Percentiles rank a stretch among this genome's conserved stretches.
phyloP scores from a whole-genome alignment of 2,329 filamentous ascomycete species.

The Ascomycota sp. region DNA sequence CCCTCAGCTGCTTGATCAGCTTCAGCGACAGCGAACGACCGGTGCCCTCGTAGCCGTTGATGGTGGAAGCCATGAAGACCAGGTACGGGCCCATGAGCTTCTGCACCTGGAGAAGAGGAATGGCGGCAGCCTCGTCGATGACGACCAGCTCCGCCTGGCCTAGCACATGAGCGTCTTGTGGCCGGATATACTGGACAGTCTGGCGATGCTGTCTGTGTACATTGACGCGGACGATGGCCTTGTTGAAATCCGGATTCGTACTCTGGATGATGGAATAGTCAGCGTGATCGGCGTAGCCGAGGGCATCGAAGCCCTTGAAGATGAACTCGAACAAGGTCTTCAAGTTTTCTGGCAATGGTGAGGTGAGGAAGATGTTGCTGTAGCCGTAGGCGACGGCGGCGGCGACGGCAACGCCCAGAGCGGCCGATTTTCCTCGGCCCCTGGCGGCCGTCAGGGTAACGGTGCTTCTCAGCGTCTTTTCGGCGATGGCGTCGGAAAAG shows the following conservation, averaged over 20 bases:
- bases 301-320: constrained; percentile 91
- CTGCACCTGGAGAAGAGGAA: constrained; percentile 75
- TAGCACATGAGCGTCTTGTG: constrained; percentile 84
- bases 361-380: constrained; percentile 98
- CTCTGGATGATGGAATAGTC: constrained; percentile 98
- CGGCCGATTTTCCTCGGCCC: constrained; percentile 92
- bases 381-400: constrained; percentile 91
- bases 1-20: constrained; percentile 87
- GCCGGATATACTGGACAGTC: constrained; percentile 96
- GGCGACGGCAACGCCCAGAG: constrained; percentile 81
- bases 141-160: constrained; percentile 90
- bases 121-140: constrained; percentile 93
- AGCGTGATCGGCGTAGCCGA: constrained; percentile 83
- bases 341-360: constrained; percentile 90
- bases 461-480: constrained; percentile 86
- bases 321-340: constrained; percentile 97
- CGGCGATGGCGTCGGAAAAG: constrained; percentile 87
- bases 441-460: constrained; percentile 83
- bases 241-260: constrained; percentile 96
- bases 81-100: constrained; percentile 94
- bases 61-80: constrained; percentile 97
- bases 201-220: constrained; percentile 87
- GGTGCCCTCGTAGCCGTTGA: constrained; percentile 96
- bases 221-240: constrained; percentile 93
- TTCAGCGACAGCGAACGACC: constrained; percentile 88